Percentiles rank a stretch among this genome's conserved stretches.
Evolutionary conservation across 768 basidiomycete species (phyloP).

Genomic region (Phlebiopsis gigantea): DNA sequence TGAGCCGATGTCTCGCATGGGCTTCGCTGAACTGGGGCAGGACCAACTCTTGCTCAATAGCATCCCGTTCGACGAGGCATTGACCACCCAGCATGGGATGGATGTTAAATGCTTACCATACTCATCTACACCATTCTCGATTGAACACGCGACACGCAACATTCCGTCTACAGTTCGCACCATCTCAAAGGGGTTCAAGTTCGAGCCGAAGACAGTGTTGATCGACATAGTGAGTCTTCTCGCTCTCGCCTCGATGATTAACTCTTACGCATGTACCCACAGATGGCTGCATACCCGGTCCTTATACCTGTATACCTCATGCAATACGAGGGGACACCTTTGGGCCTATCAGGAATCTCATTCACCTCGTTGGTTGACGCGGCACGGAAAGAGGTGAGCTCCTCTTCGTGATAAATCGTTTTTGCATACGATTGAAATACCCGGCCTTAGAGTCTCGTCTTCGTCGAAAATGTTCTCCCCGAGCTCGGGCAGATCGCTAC

Average conservation of each 20-base stretch:
- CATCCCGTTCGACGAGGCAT: slow-evolving; percentile 43
- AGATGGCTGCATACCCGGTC: slow-evolving; percentile 52
- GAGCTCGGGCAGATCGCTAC: no score
- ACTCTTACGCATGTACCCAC: slow-evolving; percentile 25
- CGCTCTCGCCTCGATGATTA: no score
- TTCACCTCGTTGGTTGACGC: slow-evolving; percentile 6
- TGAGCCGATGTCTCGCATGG: slow-evolving; percentile 40
- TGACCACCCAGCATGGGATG: slow-evolving; percentile 41
- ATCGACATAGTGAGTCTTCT: no score
- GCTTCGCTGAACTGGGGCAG: slow-evolving; percentile 29
- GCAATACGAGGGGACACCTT: slow-evolving; percentile 36
- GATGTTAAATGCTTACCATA: slow-evolving; percentile 56
- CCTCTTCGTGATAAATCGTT: no score
- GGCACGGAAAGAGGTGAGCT: neutral
- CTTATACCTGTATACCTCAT: slow-evolving; percentile 60
- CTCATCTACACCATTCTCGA: slow-evolving; percentile 45
- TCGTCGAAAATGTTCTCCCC: neutral
- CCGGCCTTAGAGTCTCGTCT: neutral
- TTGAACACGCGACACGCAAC: slow-evolving; percentile 33
- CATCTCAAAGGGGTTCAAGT: slow-evolving; percentile 33
- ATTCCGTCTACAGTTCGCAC: slow-evolving; percentile 32
- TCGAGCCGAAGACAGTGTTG: slow-evolving; percentile 38
- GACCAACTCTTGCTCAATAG: slow-evolving; percentile 21
- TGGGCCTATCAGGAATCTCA: neutral
- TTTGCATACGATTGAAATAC: no score